These are phyloP conservation scores for Aegilops umbellulata DNA, from an alignment of 176 grass and related monocot species.

Conservation along the genomic window DNA sequence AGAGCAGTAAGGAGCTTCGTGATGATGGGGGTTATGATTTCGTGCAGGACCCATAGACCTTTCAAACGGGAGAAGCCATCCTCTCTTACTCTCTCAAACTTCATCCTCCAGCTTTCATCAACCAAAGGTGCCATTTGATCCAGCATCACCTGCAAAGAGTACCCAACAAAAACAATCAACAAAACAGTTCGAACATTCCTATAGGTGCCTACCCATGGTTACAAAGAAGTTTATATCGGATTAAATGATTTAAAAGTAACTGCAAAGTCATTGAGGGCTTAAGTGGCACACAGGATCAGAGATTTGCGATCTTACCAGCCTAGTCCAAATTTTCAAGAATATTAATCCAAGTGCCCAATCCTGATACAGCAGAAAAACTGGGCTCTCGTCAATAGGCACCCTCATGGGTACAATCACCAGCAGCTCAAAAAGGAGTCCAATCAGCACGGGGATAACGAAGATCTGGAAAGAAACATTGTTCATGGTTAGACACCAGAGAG, in stretches of 20 bases:
- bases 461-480: constrained; percentile 49
- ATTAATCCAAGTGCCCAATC: constrained; percentile 98
- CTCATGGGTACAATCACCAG: constrained; percentile 97
- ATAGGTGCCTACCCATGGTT: neutral
- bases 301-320: constrained; percentile 55
- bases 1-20: constrained; percentile 89
- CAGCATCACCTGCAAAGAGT: constrained; percentile 75
- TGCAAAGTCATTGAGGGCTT: neutral
- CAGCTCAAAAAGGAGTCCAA: constrained; percentile 92
- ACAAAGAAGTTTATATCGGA: neutral
- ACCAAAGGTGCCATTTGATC: constrained; percentile 97
- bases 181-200: neutral
- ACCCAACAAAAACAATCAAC: neutral
- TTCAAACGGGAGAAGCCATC: constrained; percentile 89
- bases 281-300: neutral
- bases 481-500: constrained; percentile 19
- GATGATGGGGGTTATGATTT: constrained; percentile 82
- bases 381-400: constrained; percentile 96
- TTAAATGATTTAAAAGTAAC: neutral
- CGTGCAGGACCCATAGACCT: constrained; percentile 85
- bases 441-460: constrained; percentile 89
- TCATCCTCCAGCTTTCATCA: constrained; percentile 84
- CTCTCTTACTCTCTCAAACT: constrained; percentile 93
- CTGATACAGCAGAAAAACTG: constrained; percentile 93
- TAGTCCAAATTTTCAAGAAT: constrained; percentile 97